phyloP scores from a whole-genome alignment of 202 grass and related monocot species.

The Saccharum hybrid region DNA sequence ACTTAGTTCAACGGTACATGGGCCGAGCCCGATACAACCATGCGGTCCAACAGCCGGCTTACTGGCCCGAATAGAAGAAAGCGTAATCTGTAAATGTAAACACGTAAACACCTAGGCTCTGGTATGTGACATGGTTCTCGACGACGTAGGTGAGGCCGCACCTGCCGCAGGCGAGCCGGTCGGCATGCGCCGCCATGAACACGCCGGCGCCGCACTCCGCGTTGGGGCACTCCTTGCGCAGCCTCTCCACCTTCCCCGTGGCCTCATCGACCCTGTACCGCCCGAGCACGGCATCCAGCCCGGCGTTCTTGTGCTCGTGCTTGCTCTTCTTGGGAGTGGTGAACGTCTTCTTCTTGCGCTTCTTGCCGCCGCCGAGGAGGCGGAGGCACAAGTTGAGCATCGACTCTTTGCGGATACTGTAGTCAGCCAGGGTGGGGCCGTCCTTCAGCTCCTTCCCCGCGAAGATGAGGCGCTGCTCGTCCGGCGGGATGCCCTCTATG shows the following conservation, averaged over 20 bases:
- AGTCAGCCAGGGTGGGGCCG: constrained; percentile 50
- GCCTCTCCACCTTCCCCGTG: constrained; percentile 50
- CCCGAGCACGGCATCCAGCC: constrained; percentile 54
- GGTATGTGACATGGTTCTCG: no score
- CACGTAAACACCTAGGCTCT: no score
- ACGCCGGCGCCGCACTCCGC: constrained; percentile 29
- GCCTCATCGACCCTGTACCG: constrained; percentile 59
- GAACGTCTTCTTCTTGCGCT: constrained; percentile 75
- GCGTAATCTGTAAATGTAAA: no score
- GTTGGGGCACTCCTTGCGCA: constrained; percentile 50
- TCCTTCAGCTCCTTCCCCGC: constrained; percentile 55
- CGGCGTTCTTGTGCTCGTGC: constrained; percentile 55
- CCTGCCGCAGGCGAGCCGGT: constrained; percentile 42
- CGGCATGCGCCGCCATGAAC: constrained; percentile 49
- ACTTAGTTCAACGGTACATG: no score
- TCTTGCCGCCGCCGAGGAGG: constrained; percentile 48
- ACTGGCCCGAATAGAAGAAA: no score
- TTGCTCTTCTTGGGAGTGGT: constrained; percentile 58
- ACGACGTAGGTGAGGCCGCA: constrained; percentile 55
- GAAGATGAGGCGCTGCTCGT: constrained; percentile 57
- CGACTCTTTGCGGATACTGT: constrained; percentile 42
- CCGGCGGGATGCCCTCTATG: constrained; percentile 50
- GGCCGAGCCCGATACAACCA: no score
- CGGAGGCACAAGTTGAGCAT: constrained; percentile 38
- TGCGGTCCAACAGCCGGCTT: no score